Evolutionary conservation across 176 grass and related monocot genomes (phyloP), one percentile per base, ranked within the genome.

Genomic region (Eragrostis nindensis): DNA sequence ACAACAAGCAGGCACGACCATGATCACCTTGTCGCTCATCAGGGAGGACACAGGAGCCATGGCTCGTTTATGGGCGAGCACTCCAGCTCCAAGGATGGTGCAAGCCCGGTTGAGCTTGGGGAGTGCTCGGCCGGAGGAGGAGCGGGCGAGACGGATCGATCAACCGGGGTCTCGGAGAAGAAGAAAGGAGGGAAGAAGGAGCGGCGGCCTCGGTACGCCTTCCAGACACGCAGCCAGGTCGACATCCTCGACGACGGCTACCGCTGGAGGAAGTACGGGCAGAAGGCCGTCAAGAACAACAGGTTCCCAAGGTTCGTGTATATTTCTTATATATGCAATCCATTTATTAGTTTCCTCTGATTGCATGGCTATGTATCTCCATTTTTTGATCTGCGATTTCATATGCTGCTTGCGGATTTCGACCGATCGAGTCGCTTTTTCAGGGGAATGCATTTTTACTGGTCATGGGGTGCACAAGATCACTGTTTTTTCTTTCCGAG

Each of bases 161-260:
- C 19, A 36, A 0, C 27, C 3, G 25, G 0, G 1, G 22, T 36
- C 47, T 24, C 7, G 9, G 78, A 50, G 43, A 91, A 66, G 86
- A 93, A 73, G 70, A 97, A 93, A 24, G 77, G 81, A 0, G 73
- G 87, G 77, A 91, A 91, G 83, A 97, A 89, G 91, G 94, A 90
- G 73, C 84, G 86, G 63, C 82, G 71, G 52, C 88, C 91, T 5
- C 86, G 91, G 11, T 97, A 71, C 53, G 94, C 88, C 1, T 97
- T 97, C 76, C 94, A 97, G 87, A 97, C 94, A 11, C 86, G 94
- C 56, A 97, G 94, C 86, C 91, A 97, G 84, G 91, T 91, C 0
- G 91, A 97, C 80, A 97, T 97, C 78, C 94, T 97, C 50, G 94
- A 97, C 57, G 94, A 97, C 53, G 94, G 94, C 38, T 97, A 97